These are phyloP conservation scores for Paraleonurus japonicus DNA, from an alignment of 257 asterid species.

Conservation along the genomic window DNA sequence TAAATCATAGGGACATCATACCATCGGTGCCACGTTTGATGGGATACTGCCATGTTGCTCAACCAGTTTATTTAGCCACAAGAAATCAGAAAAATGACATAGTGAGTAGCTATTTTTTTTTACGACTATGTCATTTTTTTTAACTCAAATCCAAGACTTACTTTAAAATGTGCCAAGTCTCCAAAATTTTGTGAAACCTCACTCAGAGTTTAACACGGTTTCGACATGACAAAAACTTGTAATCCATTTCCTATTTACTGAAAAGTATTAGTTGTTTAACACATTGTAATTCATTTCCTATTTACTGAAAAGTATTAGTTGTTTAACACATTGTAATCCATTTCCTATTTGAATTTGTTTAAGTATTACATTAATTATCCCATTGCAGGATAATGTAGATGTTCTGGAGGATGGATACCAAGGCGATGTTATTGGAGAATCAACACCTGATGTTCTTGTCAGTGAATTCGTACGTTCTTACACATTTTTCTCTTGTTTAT, in stretches of 20 bases:
- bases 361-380: not conserved
- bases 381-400: conserved; percentile 66
- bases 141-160: not conserved
- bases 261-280: too few relatives aligned
- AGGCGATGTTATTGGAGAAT: conserved; percentile 90
- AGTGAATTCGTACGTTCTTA: conserved; percentile 76
- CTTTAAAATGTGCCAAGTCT: not conserved
- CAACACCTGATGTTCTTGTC: conserved; percentile 91
- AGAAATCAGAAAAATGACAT: conserved; percentile 43
- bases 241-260: too few relatives aligned
- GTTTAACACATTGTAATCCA: not conserved
- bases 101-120: too few relatives aligned
- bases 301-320: too few relatives aligned
- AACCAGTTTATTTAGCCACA: conserved; percentile 82
- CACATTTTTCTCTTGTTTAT: not conserved
- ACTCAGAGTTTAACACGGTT: not conserved
- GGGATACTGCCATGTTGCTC: conserved; percentile 99
- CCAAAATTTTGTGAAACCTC: not conserved
- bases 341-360: not conserved
- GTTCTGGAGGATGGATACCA: conserved; percentile 77
- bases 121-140: too few relatives aligned
- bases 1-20: conserved; percentile 94
- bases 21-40: conserved; percentile 97
- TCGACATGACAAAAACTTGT: too few relatives aligned
- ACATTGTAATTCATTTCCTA: too few relatives aligned